phyloP scores from a whole-genome alignment of 495 filamentous ascomycete species.

The Daldinia bambusicola region DNA sequence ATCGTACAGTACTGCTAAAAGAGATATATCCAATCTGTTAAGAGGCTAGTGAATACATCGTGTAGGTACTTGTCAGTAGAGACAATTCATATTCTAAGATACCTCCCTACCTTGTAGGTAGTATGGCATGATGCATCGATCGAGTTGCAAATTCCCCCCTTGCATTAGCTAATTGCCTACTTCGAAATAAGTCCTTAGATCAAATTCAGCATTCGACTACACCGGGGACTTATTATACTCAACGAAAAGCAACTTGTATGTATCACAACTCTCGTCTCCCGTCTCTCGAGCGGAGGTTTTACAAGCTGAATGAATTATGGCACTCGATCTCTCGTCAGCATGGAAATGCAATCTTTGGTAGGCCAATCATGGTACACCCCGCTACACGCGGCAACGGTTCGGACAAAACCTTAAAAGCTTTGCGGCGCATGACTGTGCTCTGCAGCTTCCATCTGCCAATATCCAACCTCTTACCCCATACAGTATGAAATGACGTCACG shows the following conservation, averaged over 20 bases:
- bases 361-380: conserved; percentile 13
- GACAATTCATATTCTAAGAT: neutral
- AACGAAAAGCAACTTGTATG: neutral
- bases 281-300: too few species aligned
- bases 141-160: neutral
- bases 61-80: neutral
- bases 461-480: conserved; percentile 14
- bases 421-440: conserved; percentile 26
- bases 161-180: neutral
- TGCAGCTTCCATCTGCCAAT: conserved; percentile 16
- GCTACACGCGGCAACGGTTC: conserved; percentile 18
- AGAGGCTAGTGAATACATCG: too few species aligned
- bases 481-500: conserved; percentile 36
- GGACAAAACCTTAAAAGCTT: conserved; percentile 8
- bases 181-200: neutral
- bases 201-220: neutral
- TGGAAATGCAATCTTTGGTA: neutral
- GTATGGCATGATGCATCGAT: too few species aligned
- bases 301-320: neutral
- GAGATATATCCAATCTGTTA: too few species aligned
- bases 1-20: too few species aligned
- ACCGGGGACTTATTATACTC: neutral
- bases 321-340: neutral
- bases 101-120: neutral
- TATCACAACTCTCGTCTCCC: conserved; percentile 2